Percentiles rank a stretch among this genome's conserved stretches.
These are phyloP conservation scores for Aspergillus egyptiacus DNA, from an alignment of 495 filamentous ascomycete species.

Conservation along the genomic window DNA sequence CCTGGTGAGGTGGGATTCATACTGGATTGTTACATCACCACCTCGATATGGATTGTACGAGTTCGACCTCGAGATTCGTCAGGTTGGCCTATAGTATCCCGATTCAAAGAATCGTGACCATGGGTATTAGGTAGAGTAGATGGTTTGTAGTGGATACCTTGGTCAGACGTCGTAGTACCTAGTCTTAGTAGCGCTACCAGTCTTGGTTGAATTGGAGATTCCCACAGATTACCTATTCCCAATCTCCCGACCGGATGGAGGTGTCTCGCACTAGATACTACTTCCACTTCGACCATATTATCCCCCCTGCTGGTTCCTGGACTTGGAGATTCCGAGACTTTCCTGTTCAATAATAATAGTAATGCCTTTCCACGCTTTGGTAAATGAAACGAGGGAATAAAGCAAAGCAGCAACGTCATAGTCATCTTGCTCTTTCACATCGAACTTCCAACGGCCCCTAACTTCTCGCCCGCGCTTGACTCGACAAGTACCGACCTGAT, in stretches of 20 bases:
- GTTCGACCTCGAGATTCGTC: background rate
- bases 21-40: constrained; percentile 15
- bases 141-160: background rate
- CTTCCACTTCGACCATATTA: background rate
- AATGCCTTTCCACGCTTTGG: background rate
- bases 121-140: background rate
- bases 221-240: too few species aligned
- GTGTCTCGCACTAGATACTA: too few species aligned
- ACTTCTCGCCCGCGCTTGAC: too few species aligned
- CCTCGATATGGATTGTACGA: background rate
- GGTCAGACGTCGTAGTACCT: background rate
- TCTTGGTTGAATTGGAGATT: too few species aligned
- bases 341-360: background rate
- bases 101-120: background rate
- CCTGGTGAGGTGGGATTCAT: background rate
- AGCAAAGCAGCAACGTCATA: constrained; percentile 8
- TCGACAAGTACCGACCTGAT: too few species aligned
- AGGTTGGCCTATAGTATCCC: background rate
- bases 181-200: background rate
- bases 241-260: constrained; percentile 1
- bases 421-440: too few species aligned
- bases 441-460: too few species aligned
- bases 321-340: background rate
- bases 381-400: constrained; percentile 2
- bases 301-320: background rate